Evolutionary conservation across 495 filamentous ascomycete genomes (phyloP).

Genomic region (Tuber umbilicatum): DNA sequence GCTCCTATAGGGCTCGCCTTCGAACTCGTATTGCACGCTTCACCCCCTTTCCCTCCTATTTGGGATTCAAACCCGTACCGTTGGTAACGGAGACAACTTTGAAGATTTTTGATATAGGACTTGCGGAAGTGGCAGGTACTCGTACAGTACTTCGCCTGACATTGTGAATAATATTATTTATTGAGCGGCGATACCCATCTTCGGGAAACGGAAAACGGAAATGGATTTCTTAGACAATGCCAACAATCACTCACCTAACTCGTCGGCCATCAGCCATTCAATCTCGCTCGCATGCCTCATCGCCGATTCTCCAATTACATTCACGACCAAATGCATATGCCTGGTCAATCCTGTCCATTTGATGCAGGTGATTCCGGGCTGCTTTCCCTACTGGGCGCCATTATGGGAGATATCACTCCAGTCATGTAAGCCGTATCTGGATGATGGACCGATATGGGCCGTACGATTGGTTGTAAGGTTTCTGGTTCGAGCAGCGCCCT

Average conservation of each 20-base stretch:
- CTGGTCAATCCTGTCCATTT: background rate
- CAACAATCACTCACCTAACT: background rate
- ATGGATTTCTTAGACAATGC: background rate
- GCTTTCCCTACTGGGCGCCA: background rate
- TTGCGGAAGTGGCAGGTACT: background rate
- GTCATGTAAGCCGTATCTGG: background rate
- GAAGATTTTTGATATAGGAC: background rate
- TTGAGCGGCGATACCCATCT: background rate
- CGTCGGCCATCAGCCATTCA: background rate
- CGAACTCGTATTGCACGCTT: background rate
- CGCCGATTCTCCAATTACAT: background rate
- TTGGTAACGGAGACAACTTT: background rate
- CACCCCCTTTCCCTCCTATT: background rate
- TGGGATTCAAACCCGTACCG: background rate
- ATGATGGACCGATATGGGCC: background rate
- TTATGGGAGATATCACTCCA: background rate
- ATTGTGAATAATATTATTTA: background rate
- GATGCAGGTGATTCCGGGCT: background rate
- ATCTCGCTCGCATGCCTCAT: background rate
- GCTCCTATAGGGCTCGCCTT: background rate
- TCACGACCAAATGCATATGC: background rate
- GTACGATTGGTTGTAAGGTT: background rate
- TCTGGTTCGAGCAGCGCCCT: background rate
- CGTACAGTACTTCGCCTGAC: background rate
- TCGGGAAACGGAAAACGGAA: background rate